Conservation (phyloP, 2,329 filamentous ascomycete species). For the Elsinoe australis region DNA sequence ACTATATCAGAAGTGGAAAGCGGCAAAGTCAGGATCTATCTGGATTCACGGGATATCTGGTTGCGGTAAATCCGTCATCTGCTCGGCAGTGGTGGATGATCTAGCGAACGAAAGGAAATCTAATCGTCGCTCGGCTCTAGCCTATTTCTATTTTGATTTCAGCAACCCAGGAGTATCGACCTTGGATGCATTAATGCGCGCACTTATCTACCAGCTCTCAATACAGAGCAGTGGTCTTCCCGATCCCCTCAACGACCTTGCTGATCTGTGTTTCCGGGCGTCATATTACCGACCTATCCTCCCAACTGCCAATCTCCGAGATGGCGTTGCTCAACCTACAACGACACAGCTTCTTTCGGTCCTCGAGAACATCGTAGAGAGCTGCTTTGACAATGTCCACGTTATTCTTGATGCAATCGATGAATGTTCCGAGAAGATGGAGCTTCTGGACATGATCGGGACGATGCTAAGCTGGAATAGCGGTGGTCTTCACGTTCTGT, state of each 20-base stretch:
- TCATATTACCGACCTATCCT: background rate
- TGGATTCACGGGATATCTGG: constrained; percentile 2
- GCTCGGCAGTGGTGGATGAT: background rate
- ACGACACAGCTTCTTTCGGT: background rate
- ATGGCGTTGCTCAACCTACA: background rate
- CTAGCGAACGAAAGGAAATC: background rate
- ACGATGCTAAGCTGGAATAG: background rate
- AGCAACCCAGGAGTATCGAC: background rate
- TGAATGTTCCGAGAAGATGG: background rate
- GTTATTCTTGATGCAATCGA: background rate
- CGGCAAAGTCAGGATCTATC: background rate
- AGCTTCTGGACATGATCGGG: too few species aligned
- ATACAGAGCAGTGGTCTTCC: background rate
- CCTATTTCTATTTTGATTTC: background rate
- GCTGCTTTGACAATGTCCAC: background rate
- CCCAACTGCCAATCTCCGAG: background rate
- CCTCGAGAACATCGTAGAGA: background rate
- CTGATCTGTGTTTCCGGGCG: background rate
- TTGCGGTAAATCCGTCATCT: constrained; percentile 8
- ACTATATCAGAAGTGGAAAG: background rate
- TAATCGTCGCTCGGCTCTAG: background rate
- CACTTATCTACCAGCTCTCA: background rate
- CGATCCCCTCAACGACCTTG: background rate
- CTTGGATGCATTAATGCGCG: background rate
- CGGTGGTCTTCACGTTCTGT: background rate